Evolutionary conservation across 176 grass and related monocot genomes (phyloP), one percentile per base, ranked within the genome.

Genomic region (Aegilops sharonensis): DNA sequence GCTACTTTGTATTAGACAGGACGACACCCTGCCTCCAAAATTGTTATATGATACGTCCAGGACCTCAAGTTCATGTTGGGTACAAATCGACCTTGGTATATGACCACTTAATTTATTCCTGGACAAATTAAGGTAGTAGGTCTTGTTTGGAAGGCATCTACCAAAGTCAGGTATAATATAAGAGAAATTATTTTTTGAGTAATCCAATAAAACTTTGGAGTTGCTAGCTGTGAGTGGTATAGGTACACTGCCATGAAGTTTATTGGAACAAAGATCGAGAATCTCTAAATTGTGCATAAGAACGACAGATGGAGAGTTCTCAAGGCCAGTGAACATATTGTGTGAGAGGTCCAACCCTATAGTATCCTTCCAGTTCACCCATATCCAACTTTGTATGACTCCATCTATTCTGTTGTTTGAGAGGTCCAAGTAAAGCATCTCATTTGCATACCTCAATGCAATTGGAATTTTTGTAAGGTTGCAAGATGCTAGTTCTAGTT

Each of bases 41-140:
- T 69, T 37, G 74, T 91, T 91, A 18, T 64, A 52, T 1, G 85
- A 88, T 62, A 91, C 18, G 36, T 91, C 85, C 0, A 88, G 15
- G 2, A 76, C 1, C 4, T 17, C 0, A 1, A 81, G 11, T 2
- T 54, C 12, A 0, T 2, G 71, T 47, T 11, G 4, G 7, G 23
- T 78, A 81, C 89, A 91, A 62, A 91, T 35, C 4, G 85, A 91
- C 76, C 10, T 14, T 50, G 56, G 30, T 74, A 91, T 15, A 15
- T 36, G 66, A 12, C 85, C 89, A 25, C 10, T 67, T 66, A 88
- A 10, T 69, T 9, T 68, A 21, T 91, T 91, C 0, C 21, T 61
- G 8, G 89, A 91, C 4, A 84, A 68, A 9, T 52, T 18, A 4
- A 90, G 17, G 17, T 37, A 24, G 2, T 0, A 0, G 1, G 9